Evolutionary conservation across 805 yeast species (phyloP).

Genomic region (Cyberlindnera misumaiensis): DNA sequence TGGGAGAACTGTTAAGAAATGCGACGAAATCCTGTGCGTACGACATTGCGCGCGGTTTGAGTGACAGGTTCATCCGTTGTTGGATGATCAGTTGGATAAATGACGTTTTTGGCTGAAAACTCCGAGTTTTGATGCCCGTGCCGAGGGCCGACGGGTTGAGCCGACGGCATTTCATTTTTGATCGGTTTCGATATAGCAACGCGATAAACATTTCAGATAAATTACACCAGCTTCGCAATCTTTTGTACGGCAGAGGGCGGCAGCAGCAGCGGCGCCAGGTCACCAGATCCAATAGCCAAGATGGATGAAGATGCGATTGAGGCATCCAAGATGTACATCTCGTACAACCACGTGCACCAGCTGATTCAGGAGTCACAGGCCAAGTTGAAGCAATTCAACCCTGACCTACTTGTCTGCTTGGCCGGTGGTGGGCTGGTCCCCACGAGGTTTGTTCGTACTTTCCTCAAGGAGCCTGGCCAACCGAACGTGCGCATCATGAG

Average conservation of each 20-base stretch:
- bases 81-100: too few relatives aligned
- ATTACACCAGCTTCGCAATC: too few relatives aligned
- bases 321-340: conserved; percentile 55
- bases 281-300: conserved; percentile 3
- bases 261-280: too few relatives aligned
- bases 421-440: conserved; percentile 99
- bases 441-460: conserved; percentile 91
- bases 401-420: conserved; percentile 88
- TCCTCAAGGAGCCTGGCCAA: conserved; percentile 78
- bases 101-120: too few relatives aligned
- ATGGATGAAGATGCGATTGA: conserved; percentile 19
- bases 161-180: too few relatives aligned
- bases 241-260: too few relatives aligned
- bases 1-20: conserved; percentile 79
- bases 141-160: too few relatives aligned
- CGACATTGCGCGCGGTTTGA: conserved; percentile 16
- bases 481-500: conserved; percentile 94
- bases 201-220: too few relatives aligned
- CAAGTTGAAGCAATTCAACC: conserved; percentile 62
- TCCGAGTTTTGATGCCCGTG: too few relatives aligned
- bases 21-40: conserved; percentile 51
- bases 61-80: conserved; percentile 3
- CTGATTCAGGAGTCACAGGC: conserved; percentile 58
- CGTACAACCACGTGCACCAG: conserved; percentile 77
- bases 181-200: too few relatives aligned